Evolutionary conservation across 2,329 filamentous ascomycete species (phyloP).

Genomic region (Claviceps fusiformis): DNA sequence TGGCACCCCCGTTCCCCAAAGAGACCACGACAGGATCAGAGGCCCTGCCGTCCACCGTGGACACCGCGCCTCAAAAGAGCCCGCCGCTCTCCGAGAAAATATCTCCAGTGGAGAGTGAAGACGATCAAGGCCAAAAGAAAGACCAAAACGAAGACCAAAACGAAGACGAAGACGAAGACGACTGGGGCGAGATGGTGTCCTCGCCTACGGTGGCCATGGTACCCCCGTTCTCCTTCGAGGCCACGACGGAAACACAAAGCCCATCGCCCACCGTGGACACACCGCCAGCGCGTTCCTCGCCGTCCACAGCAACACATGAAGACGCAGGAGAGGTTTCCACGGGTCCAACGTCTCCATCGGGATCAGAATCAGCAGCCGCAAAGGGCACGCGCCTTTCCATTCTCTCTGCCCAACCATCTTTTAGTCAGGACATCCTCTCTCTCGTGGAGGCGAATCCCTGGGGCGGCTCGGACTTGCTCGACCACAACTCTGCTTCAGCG

Average conservation of each 20-base stretch:
- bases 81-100: background rate
- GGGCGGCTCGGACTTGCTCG: background rate
- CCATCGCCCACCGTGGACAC: background rate
- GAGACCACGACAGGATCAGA: no score
- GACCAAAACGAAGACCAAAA: constrained; percentile 30
- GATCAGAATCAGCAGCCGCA: background rate
- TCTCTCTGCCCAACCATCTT: background rate
- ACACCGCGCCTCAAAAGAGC: background rate
- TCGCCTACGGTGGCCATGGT: constrained; percentile 13
- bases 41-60: no score
- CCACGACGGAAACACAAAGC: background rate
- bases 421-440: background rate
- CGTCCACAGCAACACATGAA: background rate
- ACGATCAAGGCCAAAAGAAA: constrained; percentile 29
- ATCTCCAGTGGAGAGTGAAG: background rate
- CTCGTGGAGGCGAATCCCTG: background rate
- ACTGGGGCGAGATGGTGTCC: constrained; percentile 48
- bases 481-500: background rate
- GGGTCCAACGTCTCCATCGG: background rate
- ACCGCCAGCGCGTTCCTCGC: background rate
- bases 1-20: background rate
- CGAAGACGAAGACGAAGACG: constrained; percentile 33
- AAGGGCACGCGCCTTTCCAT: no score
- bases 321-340: background rate
- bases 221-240: background rate